Evolutionary conservation across 345 rosid species (phyloP).

Genomic region (Euphorbia lathyris): DNA sequence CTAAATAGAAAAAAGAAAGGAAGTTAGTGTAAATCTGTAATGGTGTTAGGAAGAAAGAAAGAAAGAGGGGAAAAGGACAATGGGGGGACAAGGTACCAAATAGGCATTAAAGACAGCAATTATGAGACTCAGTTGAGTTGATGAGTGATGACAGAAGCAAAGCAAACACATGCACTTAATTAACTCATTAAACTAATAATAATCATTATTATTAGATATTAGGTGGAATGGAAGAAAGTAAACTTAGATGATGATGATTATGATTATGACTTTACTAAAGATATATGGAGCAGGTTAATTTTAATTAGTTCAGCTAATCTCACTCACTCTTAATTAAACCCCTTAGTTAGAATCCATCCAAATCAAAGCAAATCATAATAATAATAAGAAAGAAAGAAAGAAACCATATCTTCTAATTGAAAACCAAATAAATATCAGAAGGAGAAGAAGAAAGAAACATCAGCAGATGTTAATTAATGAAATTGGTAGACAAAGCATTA

Average conservation of each 20-base stretch:
- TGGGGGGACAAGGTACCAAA: slow-evolving; percentile 24
- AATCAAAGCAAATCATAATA: not conserved
- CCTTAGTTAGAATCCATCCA: not conserved
- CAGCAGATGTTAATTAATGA: too few species aligned
- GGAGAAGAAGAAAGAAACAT: too few species aligned
- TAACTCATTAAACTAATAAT: not conserved
- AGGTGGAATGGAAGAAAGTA: slow-evolving; percentile 38
- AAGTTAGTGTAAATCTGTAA: slow-evolving; percentile 8
- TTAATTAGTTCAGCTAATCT: slow-evolving; percentile 8
- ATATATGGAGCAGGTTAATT: not conserved
- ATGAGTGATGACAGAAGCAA: slow-evolving; percentile 1
- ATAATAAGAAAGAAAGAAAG: not conserved
- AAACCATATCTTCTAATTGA: not conserved
- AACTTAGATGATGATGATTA: slow-evolving; percentile 28
- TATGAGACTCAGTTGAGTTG: slow-evolving; percentile 27
- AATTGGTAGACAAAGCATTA: too few species aligned
- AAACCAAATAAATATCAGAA: too few species aligned
- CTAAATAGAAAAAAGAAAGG: not conserved
- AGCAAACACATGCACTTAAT: not conserved
- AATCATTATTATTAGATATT: slow-evolving; percentile 29
- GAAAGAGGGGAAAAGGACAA: not conserved
- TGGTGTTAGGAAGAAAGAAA: not conserved
- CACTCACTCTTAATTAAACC: not conserved
- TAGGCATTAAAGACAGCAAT: slow-evolving; percentile 37
- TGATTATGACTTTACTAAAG: slow-evolving; percentile 19